Percentiles rank a stretch among this genome's conserved stretches.
These are phyloP conservation scores for Tolypocladium paradoxum DNA, from an alignment of 2,329 filamentous ascomycete species.

Conservation along the genomic window DNA sequence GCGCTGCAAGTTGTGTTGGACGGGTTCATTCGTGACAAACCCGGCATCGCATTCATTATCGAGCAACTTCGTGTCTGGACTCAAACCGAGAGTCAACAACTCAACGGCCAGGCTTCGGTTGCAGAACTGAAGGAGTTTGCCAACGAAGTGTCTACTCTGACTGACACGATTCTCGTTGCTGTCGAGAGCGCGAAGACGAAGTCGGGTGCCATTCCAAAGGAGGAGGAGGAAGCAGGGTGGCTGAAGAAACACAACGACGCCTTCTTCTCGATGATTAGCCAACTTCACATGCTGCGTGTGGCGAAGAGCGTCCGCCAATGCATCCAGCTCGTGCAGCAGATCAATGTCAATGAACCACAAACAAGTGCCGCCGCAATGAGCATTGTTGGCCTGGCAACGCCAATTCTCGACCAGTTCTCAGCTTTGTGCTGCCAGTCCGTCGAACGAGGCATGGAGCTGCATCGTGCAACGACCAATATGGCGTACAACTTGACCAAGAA, in stretches of 20 bases:
- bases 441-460: conserved; percentile 48
- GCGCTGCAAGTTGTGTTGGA: conserved; percentile 30
- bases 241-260: conserved; percentile 34
- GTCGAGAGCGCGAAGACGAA: conserved; percentile 60
- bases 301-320: conserved; percentile 27
- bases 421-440: conserved; percentile 49
- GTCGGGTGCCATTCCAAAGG: conserved; percentile 27
- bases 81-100: conserved; percentile 15
- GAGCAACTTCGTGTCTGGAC: conserved; percentile 59
- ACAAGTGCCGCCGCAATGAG: conserved; percentile 19
- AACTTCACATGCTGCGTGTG: conserved; percentile 50
- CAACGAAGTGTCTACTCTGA: conserved; percentile 48
- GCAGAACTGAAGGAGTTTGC: conserved; percentile 36
- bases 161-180: conserved; percentile 68
- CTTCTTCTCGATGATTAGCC: conserved; percentile 41
- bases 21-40: conserved; percentile 27
- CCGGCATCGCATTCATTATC: conserved; percentile 54
- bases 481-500: conserved; percentile 64
- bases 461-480: conserved; percentile 62
- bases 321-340: conserved; percentile 22
- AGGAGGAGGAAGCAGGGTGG: conserved; percentile 26
- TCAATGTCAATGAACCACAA: conserved; percentile 17
- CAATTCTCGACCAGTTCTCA: conserved; percentile 66
- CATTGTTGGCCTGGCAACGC: conserved; percentile 30
- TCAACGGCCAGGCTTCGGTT: conserved; percentile 3